Base-by-base conservation (phyloP, 345 rosid species). In the Pistacia vera region DNA sequence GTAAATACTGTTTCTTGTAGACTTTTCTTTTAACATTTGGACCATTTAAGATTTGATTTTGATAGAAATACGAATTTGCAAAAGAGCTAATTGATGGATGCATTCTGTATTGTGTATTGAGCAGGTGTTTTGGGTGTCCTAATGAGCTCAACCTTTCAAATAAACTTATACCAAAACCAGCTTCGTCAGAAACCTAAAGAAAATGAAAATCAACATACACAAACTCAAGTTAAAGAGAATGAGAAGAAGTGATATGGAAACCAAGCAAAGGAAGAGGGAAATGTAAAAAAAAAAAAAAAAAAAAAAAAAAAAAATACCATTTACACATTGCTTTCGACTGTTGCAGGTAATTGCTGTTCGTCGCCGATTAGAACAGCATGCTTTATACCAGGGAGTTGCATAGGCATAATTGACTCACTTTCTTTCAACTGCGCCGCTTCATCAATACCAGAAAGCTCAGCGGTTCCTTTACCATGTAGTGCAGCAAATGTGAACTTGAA, bases 61-160 rank as follows among this genome's bases (percentile, higher is more conserved):
- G 18, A 20, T 93, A 91, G 77, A 93, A 89, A 6, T 73, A 72
- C 38, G 38, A 65, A 69, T 81, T 93, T 0, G 97, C 90, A 52
- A 93, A 89, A 56, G 6, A 54, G 74, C 94, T 87, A n/a, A 93
- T 91, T 0, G 85, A 80, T 6, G 96, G 97, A 82, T 93, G 97
- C 97, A 93, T 93, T 30, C 97, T 78, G 75, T 91, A 89, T 67
- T 93, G 97, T 57, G 78, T 83, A 63, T 86, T 72, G 8, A 93
- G 71, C 36, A 88, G 82, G 54, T 90, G 91, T 68, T 83, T 90
- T 2, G 76, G 0, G 22, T 88, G 84, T 13, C 84, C 88, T 41
- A 88, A 70, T 0, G 73, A 11, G 49, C 78, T 87, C 75, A 92
- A 71, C 73, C 97, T 89, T 38, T 89, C 90, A 64, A 90, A 90